phyloP scores from a whole-genome alignment of 495 filamentous ascomycete genomes.

The Hypoxylon fuscum region DNA sequence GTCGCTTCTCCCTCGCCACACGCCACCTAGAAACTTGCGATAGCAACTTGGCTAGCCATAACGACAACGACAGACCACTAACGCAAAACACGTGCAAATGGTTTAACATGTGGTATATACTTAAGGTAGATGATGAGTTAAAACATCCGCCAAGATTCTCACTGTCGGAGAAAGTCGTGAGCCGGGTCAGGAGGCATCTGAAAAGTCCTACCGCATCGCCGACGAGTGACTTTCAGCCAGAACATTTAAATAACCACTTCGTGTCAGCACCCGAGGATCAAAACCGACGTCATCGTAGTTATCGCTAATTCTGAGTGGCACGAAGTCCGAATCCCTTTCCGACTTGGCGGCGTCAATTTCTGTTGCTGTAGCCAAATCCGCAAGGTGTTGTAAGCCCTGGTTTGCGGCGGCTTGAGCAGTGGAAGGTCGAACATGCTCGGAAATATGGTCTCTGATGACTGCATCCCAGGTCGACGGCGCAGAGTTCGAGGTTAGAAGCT shows the following conservation, averaged over 20 bases:
- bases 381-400: conserved; percentile 67
- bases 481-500: conserved; percentile 47
- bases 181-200: too few species aligned
- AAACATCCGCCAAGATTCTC: too few species aligned
- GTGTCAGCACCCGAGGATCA: conserved; percentile 42
- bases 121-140: too few species aligned
- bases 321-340: conserved; percentile 26
- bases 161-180: too few species aligned
- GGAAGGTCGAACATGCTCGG: conserved; percentile 46
- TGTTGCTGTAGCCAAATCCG: conserved; percentile 65
- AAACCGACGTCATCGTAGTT: conserved; percentile 43
- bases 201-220: conserved; percentile 11
- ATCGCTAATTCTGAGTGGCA: conserved; percentile 36
- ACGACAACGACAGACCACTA: too few species aligned
- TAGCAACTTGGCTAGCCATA: too few species aligned
- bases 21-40: too few species aligned
- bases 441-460: conserved; percentile 58
- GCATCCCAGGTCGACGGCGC: conserved; percentile 55
- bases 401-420: conserved; percentile 47
- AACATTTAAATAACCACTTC: conserved; percentile 45
- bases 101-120: too few species aligned
- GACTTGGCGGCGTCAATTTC: conserved; percentile 39
- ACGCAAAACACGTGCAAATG: too few species aligned
- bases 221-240: conserved; percentile 29
- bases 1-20: too few species aligned